A percentile compares a stretch with the other conserved stretches of the same genome.
Conservation (phyloP, 345 rosid genomes). For the Ailanthus altissimus region DNA sequence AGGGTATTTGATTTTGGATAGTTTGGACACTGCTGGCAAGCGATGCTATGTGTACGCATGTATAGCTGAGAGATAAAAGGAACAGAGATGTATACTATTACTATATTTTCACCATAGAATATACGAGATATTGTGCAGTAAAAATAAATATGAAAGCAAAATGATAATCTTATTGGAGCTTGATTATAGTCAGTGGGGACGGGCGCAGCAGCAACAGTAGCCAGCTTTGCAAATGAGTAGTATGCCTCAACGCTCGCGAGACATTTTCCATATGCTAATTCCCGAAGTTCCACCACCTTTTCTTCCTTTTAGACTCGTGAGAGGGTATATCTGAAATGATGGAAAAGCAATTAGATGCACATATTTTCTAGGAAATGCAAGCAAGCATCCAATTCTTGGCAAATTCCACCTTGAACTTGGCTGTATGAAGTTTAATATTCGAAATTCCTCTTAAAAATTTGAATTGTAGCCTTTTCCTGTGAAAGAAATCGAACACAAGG, state of each 20-base stretch:
- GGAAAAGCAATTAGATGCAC: conserved; percentile 6
- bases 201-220: not conserved
- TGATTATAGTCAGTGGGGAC: no score
- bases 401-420: not conserved
- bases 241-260: no score
- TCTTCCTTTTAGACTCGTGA: conserved; percentile 54
- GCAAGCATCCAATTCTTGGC: not conserved
- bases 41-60: no score
- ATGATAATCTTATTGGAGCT: no score
- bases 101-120: no score
- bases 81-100: no score
- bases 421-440: not conserved
- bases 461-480: not conserved
- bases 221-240: not conserved
- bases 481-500: not conserved
- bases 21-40: no score
- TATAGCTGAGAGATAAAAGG: no score
- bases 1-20: no score
- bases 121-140: no score
- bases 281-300: conserved; percentile 78
- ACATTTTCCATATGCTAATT: conserved; percentile 31
- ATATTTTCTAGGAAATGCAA: not conserved
- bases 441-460: not conserved
- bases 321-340: conserved; percentile 45
- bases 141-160: no score